Evolutionary conservation across 2,329 filamentous ascomycete genomes (phyloP).

Genomic region (Ophiocordyceps camponoti-saundersi): DNA sequence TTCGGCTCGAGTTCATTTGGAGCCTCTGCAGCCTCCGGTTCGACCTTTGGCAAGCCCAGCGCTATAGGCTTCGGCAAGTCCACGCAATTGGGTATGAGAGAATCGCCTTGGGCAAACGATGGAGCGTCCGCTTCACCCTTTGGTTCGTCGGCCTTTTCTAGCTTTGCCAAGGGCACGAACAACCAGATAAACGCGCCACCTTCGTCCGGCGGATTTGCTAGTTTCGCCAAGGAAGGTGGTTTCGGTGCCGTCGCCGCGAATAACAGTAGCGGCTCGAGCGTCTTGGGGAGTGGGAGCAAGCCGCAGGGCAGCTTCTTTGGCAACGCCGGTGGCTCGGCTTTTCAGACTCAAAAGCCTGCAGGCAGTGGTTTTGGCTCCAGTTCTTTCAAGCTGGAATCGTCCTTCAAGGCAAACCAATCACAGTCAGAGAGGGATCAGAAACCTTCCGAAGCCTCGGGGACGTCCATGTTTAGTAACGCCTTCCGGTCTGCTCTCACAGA

Average conservation of each 20-base stretch:
- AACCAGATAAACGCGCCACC: conserved; percentile 15
- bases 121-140: conserved; percentile 26
- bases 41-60: conserved; percentile 32
- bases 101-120: conserved; percentile 34
- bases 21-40: conserved; percentile 15
- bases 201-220: conserved; percentile 30
- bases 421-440: conserved; percentile 42
- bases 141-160: conserved; percentile 34
- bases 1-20: conserved; percentile 31
- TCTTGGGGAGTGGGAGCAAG: conserved; percentile 21
- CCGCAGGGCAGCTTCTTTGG: conserved; percentile 16
- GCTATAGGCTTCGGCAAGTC: conserved; percentile 36
- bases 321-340: conserved; percentile 2
- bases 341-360: conserved; percentile 11
- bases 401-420: conserved; percentile 47
- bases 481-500: conserved; percentile 43
- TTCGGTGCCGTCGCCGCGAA: conserved; percentile 31
- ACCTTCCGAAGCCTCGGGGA: conserved; percentile 20
- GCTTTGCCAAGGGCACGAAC: conserved; percentile 17
- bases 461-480: conserved; percentile 39
- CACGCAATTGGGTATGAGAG: conserved; percentile 26
- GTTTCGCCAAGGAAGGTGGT: conserved; percentile 35
- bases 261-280: conserved; percentile 15
- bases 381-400: conserved; percentile 50
- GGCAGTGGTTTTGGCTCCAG: conserved; percentile 26